Conservation (phyloP, 2,329 filamentous ascomycete species). For the Neofusicoccum sp. region DNA sequence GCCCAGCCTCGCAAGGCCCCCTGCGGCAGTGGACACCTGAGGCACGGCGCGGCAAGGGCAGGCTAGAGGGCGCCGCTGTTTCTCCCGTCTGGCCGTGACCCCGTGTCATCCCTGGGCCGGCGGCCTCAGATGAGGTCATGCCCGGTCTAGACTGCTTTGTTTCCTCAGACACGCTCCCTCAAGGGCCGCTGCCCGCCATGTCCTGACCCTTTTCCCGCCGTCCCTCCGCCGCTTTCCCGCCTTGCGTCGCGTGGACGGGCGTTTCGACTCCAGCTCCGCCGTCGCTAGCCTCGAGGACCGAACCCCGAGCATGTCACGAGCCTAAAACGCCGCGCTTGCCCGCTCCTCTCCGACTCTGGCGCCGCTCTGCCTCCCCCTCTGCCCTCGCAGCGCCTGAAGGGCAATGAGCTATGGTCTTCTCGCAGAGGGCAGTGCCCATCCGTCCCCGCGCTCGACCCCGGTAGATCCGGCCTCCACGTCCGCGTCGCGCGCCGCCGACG, state of each 20-base stretch:
- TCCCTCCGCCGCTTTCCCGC: not conserved
- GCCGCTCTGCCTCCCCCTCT: not conserved
- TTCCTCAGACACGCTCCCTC: conserved; percentile 2
- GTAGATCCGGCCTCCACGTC: not conserved
- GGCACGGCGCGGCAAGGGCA: not conserved
- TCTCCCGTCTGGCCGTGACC: not conserved
- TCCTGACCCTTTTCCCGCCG: not conserved
- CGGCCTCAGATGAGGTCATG: not conserved
- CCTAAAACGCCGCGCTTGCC: not conserved
- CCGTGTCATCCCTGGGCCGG: not conserved
- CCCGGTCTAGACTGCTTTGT: conserved; percentile 8
- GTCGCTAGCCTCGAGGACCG: not conserved
- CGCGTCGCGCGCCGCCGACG: not conserved
- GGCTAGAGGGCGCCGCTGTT: not conserved
- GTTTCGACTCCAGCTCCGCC: not conserved
- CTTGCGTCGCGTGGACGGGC: not conserved
- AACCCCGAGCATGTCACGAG: not conserved
- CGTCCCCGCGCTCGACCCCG: not conserved
- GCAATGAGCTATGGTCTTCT: conserved; percentile 9
- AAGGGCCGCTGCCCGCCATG: conserved; percentile 1
- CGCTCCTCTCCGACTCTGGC: not conserved
- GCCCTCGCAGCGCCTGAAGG: not conserved
- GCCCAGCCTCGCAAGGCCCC: not conserved
- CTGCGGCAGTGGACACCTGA: not conserved
- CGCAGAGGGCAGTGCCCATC: not conserved